Evolutionary conservation across 768 basidiomycete genomes (phyloP).

Genomic region (Auricularia auricula-judae): DNA sequence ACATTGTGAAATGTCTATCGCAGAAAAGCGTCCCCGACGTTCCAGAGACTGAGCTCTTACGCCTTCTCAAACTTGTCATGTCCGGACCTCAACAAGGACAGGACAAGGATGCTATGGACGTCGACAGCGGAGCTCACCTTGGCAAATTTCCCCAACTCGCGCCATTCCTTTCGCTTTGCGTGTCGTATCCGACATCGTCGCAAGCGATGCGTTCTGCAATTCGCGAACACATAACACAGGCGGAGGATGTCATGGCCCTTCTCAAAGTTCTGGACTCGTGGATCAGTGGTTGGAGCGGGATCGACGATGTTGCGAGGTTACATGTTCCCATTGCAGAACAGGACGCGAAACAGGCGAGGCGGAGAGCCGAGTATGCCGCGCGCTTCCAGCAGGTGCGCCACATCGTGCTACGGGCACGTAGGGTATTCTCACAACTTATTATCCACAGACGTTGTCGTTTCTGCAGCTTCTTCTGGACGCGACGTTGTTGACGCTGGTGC

Average conservation of each 20-base stretch:
- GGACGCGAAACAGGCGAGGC: slow-evolving; percentile 25
- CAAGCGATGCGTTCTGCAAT: slow-evolving; percentile 38
- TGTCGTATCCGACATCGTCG: slow-evolving; percentile 30
- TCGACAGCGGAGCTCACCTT: slow-evolving; percentile 18
- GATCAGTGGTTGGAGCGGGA: slow-evolving; percentile 26
- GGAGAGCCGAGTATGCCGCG: slow-evolving; percentile 18
- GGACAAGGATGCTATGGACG: slow-evolving; percentile 22
- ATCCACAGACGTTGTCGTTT: slow-evolving; percentile 42
- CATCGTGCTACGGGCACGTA: background rate
- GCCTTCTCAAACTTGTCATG: slow-evolving; percentile 35
- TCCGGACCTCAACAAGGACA: slow-evolving; percentile 21
- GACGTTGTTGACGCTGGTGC: slow-evolving; percentile 55
- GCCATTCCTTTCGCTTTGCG: slow-evolving; percentile 26
- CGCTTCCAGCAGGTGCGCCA: background rate
- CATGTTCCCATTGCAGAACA: slow-evolving; percentile 28
- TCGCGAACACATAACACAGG: slow-evolving; percentile 36
- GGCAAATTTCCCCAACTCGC: slow-evolving; percentile 23
- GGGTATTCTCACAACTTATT: background rate
- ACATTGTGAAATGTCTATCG: slow-evolving; percentile 23
- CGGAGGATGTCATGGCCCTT: slow-evolving; percentile 36
- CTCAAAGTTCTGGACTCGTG: slow-evolving; percentile 39
- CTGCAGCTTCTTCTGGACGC: slow-evolving; percentile 60
- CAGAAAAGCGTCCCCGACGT: slow-evolving; percentile 49
- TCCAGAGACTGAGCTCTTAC: slow-evolving; percentile 52
- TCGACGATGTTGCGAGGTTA: slow-evolving; percentile 19